Conservation (phyloP, 768 basidiomycete genomes). For the Tricholoma sp. region DNA sequence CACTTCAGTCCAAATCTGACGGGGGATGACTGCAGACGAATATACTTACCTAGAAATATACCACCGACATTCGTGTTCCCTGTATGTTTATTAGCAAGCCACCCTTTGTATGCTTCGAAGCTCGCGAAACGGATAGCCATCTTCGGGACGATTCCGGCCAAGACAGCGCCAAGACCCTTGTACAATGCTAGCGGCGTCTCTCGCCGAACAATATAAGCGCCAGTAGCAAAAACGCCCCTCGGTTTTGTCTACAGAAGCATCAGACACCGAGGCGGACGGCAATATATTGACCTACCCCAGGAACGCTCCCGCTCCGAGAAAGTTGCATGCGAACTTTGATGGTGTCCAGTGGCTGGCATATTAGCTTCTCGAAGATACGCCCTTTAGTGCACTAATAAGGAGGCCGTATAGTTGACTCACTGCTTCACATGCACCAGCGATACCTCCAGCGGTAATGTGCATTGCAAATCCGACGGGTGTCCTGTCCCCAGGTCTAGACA, state of each 20-base stretch:
- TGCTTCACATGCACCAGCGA: constrained; percentile 92
- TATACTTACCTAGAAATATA: constrained; percentile 77
- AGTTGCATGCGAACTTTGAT: constrained; percentile 99
- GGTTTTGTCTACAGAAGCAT: constrained; percentile 66
- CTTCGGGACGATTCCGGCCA: constrained; percentile 96
- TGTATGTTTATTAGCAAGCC: constrained; percentile 68
- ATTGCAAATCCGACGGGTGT: constrained; percentile 81
- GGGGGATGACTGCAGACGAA: not conserved
- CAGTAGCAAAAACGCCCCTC: constrained; percentile 90
- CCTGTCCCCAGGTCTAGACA: constrained; percentile 57
- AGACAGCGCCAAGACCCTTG: constrained; percentile 96
- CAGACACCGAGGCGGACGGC: not conserved
- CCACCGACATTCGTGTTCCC: constrained; percentile 74
- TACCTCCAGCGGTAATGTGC: constrained; percentile 92
- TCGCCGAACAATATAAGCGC: constrained; percentile 75
- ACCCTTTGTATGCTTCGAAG: constrained; percentile 91
- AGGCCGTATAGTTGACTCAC: constrained; percentile 35
- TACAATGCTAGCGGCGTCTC: constrained; percentile 96
- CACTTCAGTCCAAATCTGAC: not conserved
- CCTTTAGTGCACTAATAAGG: not conserved
- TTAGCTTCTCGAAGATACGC: constrained; percentile 39
- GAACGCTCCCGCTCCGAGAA: constrained; percentile 66
- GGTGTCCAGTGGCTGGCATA: constrained; percentile 93
- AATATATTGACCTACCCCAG: constrained; percentile 63
- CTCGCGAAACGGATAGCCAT: constrained; percentile 99